A percentile compares a stretch with the other conserved stretches of the same genome.
phyloP scores from a whole-genome alignment of 2,329 filamentous ascomycete genomes.

The Cercospora janseana region DNA sequence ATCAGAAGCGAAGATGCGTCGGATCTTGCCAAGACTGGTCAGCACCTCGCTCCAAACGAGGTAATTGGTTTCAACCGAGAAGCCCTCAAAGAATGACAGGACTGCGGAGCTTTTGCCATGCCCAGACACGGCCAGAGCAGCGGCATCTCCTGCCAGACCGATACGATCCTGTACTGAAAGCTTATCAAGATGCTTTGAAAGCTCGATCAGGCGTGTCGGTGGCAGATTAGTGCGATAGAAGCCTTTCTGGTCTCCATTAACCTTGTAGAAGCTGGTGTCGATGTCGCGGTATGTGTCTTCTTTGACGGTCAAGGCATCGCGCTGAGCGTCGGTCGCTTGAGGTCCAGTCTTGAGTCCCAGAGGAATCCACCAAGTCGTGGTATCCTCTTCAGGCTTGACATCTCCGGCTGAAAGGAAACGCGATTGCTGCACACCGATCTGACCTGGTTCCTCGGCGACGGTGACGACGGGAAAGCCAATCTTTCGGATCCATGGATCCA shows the following conservation, averaged over 20 bases:
- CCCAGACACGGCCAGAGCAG: constrained; percentile 83
- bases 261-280: constrained; percentile 81
- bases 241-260: constrained; percentile 85
- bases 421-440: constrained; percentile 78
- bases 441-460: constrained; percentile 76
- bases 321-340: constrained; percentile 60
- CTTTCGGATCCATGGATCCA: constrained; percentile 93
- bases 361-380: constrained; percentile 94
- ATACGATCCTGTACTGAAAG: constrained; percentile 88
- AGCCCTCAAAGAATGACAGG: constrained; percentile 80
- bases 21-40: constrained; percentile 70
- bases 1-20: constrained; percentile 80
- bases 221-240: constrained; percentile 95
- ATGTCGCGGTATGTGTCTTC: constrained; percentile 73
- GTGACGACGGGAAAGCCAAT: constrained; percentile 92
- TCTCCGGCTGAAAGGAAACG: constrained; percentile 92
- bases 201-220: constrained; percentile 73
- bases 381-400: constrained; percentile 84
- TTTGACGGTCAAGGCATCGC: constrained; percentile 70
- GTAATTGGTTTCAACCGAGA: constrained; percentile 76
- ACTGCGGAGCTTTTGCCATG: constrained; percentile 78
- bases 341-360: constrained; percentile 77
- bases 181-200: constrained; percentile 72
- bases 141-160: constrained; percentile 83
- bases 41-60: constrained; percentile 87